These are phyloP conservation scores for Brassica cretica DNA, from an alignment of 345 rosid species.

Conservation along the genomic window DNA sequence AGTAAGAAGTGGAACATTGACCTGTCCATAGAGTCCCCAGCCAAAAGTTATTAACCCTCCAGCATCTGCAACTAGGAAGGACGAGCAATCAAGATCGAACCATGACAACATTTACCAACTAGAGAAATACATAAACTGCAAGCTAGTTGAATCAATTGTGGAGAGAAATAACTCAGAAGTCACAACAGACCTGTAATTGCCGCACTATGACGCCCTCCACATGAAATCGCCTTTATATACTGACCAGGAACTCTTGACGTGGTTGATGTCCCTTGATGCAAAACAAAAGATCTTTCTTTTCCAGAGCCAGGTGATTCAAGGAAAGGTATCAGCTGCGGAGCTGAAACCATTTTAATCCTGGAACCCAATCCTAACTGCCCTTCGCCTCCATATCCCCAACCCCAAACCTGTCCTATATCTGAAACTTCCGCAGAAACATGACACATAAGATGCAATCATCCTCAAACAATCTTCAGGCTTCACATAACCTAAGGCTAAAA, in stretches of 20 bases:
- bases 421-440: constrained; percentile 73
- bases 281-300: constrained; percentile 46
- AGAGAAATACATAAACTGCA: background rate
- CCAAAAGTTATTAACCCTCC: constrained; percentile 79
- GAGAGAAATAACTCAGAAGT: background rate
- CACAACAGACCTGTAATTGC: constrained; percentile 64
- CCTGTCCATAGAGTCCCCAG: constrained; percentile 95
- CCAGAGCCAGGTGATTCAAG: constrained; percentile 49
- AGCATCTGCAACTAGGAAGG: constrained; percentile 54
- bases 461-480: constrained; percentile 59
- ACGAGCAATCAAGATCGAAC: constrained; percentile 12
- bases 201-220: constrained; percentile 90
- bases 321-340: constrained; percentile 79
- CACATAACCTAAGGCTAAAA: constrained; percentile 52
- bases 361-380: constrained; percentile 92
- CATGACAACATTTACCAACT: background rate
- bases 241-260: constrained; percentile 52
- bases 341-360: constrained; percentile 73
- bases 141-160: background rate
- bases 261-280: constrained; percentile 48
- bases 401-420: constrained; percentile 97
- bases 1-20: constrained; percentile 19
- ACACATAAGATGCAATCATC: constrained; percentile 58
- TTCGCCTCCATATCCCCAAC: constrained; percentile 98
- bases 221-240: constrained; percentile 66